A percentile compares a stretch with the other conserved stretches of the same genome.
Evolutionary conservation across 352 stramenopile species (phyloP).

Genomic region (Pythium grandisporangium): DNA sequence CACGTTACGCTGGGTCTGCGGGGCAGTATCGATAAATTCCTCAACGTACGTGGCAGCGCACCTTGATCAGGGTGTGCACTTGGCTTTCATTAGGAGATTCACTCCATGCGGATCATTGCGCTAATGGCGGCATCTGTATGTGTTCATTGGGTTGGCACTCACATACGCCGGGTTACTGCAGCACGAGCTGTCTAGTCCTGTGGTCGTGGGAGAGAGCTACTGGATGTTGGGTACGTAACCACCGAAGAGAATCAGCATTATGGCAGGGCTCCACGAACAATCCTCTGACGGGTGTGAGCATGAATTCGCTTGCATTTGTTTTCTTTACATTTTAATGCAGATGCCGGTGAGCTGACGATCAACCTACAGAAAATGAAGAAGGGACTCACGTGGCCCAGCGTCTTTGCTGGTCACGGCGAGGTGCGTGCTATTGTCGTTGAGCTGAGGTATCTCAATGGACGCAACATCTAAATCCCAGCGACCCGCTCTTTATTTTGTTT

Average conservation of each 20-base stretch:
- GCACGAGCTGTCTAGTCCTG: slow-evolving; percentile 88
- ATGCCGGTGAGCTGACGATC: slow-evolving; percentile 85
- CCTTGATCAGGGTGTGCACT: background rate
- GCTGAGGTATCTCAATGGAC: no score
- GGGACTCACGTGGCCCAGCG: slow-evolving; percentile 89
- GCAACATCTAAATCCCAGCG: no score
- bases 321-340: no score
- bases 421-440: no score
- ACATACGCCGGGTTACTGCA: slow-evolving; percentile 12
- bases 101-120: no score
- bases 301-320: no score
- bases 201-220: slow-evolving; percentile 92
- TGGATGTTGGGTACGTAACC: slow-evolving; percentile 92
- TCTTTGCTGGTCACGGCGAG: slow-evolving; percentile 83
- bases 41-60: slow-evolving; percentile 72
- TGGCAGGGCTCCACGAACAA: no score
- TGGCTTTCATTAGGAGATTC: background rate
- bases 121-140: background rate
- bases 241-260: no score
- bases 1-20: slow-evolving; percentile 88
- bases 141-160: background rate
- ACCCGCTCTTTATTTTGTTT: background rate
- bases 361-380: slow-evolving; percentile 96
- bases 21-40: slow-evolving; percentile 84
- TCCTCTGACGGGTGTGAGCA: no score